Evolutionary conservation across 2,329 filamentous ascomycete species (phyloP).

Genomic region (Lecanosticta acicola): DNA sequence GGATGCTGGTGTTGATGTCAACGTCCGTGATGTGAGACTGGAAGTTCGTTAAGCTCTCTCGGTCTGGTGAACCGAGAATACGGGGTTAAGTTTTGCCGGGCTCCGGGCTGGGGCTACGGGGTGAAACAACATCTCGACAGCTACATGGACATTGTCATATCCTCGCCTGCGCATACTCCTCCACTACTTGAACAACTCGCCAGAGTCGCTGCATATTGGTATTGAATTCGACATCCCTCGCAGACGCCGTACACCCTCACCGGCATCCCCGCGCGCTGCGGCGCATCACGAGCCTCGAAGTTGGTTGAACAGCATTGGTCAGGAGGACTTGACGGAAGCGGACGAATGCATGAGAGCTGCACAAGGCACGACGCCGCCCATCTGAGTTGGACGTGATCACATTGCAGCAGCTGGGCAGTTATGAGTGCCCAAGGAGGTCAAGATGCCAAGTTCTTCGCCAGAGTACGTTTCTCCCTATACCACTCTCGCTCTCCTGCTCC

Average conservation of each 20-base stretch:
- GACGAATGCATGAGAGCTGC: conserved; percentile 5
- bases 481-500: not conserved
- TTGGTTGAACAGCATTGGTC: not conserved
- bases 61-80: too few species aligned
- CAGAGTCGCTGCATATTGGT: not conserved
- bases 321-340: conserved; percentile 3
- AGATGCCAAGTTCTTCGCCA: conserved; percentile 98
- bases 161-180: not conserved
- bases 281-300: conserved; percentile 1
- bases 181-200: not conserved
- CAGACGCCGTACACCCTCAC: not conserved
- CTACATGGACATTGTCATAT: too few species aligned
- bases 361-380: not conserved
- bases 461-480: conserved; percentile 57
- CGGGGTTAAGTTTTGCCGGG: not conserved
- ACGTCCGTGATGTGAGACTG: not conserved
- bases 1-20: conserved; percentile 1
- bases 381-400: too few species aligned
- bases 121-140: not conserved
- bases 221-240: too few species aligned
- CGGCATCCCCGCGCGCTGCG: conserved; percentile 1
- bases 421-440: conserved; percentile 65
- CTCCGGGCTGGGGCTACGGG: too few species aligned
- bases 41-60: not conserved
- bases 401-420: conserved; percentile 8